phyloP scores from a whole-genome alignment of 345 rosid genomes.

The Eucalyptus erythrocorys region DNA sequence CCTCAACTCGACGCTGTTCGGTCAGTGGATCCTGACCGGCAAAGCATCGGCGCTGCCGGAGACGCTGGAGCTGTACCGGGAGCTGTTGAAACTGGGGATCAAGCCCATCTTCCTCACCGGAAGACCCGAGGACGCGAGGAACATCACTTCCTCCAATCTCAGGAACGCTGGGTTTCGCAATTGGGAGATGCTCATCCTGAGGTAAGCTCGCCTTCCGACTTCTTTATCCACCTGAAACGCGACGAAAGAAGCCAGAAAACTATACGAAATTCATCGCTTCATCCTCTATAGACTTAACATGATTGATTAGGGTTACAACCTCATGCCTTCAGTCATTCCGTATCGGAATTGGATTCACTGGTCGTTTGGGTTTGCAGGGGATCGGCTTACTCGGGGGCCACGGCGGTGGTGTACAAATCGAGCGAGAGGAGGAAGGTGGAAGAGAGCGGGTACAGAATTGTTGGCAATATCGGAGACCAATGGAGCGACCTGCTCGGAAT shows the following conservation, averaged over 20 bases:
- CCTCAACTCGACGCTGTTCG: conserved; percentile 3
- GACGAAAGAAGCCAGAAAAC: not conserved
- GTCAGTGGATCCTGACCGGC: conserved; percentile 16
- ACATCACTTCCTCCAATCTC: conserved; percentile 10
- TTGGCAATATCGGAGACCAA: conserved; percentile 38
- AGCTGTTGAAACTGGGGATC: conserved; percentile 10
- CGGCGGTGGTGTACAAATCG: conserved; percentile 19
- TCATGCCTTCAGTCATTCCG: not conserved
- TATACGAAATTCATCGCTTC: not conserved
- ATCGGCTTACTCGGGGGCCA: not conserved
- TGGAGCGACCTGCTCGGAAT: conserved; percentile 29
- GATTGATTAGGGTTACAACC: not conserved
- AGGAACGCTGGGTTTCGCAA: conserved; percentile 17
- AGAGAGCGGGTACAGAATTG: conserved; percentile 18
- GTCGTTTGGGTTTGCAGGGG: conserved; percentile 1
- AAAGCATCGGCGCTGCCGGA: conserved; percentile 29
- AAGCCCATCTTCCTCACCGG: conserved; percentile 34
- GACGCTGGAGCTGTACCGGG: conserved; percentile 11
- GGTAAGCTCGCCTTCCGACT: not conserved
- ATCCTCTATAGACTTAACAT: not conserved
- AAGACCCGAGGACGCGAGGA: conserved; percentile 7
- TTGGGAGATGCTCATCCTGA: conserved; percentile 30
- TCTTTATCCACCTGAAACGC: not conserved
- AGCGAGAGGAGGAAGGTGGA: conserved; percentile 10
- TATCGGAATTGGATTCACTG: not conserved